phyloP scores from a whole-genome alignment of 257 asterid species.

The Echites panduratus region DNA sequence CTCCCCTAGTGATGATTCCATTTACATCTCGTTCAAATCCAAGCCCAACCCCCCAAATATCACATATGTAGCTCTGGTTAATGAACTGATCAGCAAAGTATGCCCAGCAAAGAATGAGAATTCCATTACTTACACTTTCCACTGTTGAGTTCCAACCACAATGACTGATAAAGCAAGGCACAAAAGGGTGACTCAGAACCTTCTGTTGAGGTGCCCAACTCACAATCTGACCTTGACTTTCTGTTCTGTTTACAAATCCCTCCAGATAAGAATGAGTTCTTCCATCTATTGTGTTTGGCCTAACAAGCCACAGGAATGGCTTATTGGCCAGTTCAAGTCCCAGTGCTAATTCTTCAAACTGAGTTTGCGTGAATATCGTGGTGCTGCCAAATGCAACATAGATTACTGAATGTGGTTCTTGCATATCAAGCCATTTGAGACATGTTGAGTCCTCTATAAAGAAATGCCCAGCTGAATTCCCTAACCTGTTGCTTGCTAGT shows the following conservation, averaged over 20 bases:
- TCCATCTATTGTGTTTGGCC: conserved; percentile 4
- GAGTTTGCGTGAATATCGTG: conserved; percentile 17
- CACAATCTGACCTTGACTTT: conserved; percentile 26
- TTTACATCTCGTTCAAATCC: conserved; percentile 17
- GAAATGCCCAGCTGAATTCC: conserved; percentile 29
- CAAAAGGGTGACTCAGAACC: conserved; percentile 49
- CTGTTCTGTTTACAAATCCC: conserved; percentile 23
- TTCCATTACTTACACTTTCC: conserved; percentile 46
- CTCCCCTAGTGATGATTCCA: conserved; percentile 23
- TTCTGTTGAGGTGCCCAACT: conserved; percentile 52
- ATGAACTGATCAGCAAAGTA: conserved; percentile 51
- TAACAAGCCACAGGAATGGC: conserved; percentile 44
- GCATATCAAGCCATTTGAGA: conserved; percentile 36
- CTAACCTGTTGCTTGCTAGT: conserved; percentile 18
- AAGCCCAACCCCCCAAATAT: conserved; percentile 54
- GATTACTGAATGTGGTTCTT: conserved; percentile 29
- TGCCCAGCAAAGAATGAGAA: conserved; percentile 56
- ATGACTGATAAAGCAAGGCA: conserved; percentile 57
- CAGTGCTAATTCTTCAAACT: conserved; percentile 35
- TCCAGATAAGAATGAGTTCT: conserved; percentile 11
- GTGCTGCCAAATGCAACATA: conserved; percentile 44
- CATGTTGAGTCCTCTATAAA: conserved; percentile 33
- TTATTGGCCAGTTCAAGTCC: conserved; percentile 35
- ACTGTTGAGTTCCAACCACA: conserved; percentile 73
- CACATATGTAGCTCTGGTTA: conserved; percentile 50